Percentiles rank a stretch among this genome's conserved stretches.
Evolutionary conservation across 169 alveolate genomes (phyloP).

Genomic region (Plasmodium cynomolgi): DNA sequence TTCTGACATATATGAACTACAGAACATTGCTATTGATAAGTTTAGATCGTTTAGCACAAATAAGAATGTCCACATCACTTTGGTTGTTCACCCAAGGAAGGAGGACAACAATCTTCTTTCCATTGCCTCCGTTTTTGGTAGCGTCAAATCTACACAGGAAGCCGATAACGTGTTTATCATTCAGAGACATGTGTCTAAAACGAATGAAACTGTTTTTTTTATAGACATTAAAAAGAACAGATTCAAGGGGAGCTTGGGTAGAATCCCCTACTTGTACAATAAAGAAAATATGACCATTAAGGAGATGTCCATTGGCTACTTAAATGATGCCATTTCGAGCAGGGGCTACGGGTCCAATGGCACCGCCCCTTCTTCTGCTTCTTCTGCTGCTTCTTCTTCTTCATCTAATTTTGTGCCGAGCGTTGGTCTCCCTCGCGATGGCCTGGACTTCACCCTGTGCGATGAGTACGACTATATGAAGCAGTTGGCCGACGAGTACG

Average conservation of each 20-base stretch:
- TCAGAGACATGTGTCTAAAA: conserved; percentile 87
- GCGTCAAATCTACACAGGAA: conserved; percentile 96
- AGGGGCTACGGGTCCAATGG: not conserved
- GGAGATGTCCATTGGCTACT: conserved; percentile 51
- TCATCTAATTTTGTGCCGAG: not conserved
- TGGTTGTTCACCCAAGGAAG: conserved; percentile 96
- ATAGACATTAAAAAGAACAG: conserved; percentile 94
- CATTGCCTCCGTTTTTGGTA: conserved; percentile 94
- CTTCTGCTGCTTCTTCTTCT: too few species aligned
- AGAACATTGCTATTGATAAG: conserved; percentile 91
- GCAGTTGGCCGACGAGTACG: conserved; percentile 63
- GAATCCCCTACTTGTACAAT: conserved; percentile 79
- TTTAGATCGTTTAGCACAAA: conserved; percentile 92
- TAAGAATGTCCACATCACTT: conserved; percentile 91
- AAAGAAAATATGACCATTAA: conserved; percentile 76
- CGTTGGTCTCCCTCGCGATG: not conserved
- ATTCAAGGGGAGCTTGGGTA: conserved; percentile 94
- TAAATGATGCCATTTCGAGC: conserved; percentile 15
- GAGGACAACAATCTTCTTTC: conserved; percentile 93
- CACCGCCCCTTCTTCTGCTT: not conserved
- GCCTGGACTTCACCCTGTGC: conserved; percentile 25
- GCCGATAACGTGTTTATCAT: conserved; percentile 95
- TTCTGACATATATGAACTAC: conserved; percentile 90
- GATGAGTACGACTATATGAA: conserved; percentile 73
- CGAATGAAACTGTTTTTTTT: conserved; percentile 45